Evolutionary conservation across 768 basidiomycete species (phyloP), one percentile per base, ranked within the genome.

Genomic region (Neoboletus brunneissimus): DNA sequence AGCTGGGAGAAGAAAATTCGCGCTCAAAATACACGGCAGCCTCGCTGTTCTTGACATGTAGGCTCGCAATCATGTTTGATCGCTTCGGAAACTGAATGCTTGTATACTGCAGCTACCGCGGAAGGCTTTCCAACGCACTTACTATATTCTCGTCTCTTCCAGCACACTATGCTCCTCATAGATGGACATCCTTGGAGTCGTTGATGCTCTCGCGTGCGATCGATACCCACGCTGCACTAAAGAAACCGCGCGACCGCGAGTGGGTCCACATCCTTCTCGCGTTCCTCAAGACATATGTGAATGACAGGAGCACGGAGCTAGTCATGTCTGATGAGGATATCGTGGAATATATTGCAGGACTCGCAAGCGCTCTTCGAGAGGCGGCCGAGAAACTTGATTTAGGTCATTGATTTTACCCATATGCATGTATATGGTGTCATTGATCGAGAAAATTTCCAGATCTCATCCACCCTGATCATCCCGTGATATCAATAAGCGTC

Each of bases 21-120:
- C 93, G 11, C 74, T 95, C 35, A 89, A 88, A 62, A 73, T 98
- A 48, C 90, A 94, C 58, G 91, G 90, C 2, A 87, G 82, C 64
- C 77, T 98, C 16, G 96, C 94, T 4, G 91, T 89, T 16, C 80
- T 98, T 37, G 94, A 98, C 61, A 71, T 88, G 96, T 98, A 75
- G 60, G 93, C 75, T n/a, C 4, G 12, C 23, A 35, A 38, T 61
- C 43, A 37, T 43, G 35, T 29, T 42, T n/a, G 23, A 45, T 57
- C n/a, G 37, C 27, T 48, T 40, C 27, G 37, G 35, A 47, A 48
- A 46, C 50, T 65, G 25, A 68, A 34, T 37, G 18, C 23, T 20
- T 53, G 58, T n/a, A 18, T 48, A 44, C 45, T 51, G 29, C 59
- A 94, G 93, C 7, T 81, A 87, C 69, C 88, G 91, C 35, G 81